Evolutionary conservation across 768 basidiomycete genomes (phyloP), one percentile per base, ranked within the genome.

Genomic region (Boletus sp.): DNA sequence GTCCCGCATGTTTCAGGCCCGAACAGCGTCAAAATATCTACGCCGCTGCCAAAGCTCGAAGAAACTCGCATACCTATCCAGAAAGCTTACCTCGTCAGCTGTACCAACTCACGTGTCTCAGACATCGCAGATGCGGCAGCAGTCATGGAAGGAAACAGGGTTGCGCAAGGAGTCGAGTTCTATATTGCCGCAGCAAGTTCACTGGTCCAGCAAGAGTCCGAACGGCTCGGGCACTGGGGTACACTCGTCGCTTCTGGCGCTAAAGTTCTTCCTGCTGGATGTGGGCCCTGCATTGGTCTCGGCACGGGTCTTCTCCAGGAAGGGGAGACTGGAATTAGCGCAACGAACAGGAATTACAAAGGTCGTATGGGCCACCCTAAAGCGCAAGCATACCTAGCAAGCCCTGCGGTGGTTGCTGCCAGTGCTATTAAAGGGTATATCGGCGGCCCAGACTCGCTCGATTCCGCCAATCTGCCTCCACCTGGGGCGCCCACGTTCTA

Each of bases 311-410:
- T 98, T 50, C 75, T 99, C 34, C 88, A 98, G 69, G 95, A 98
- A 59, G 97, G 96, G 2, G 82, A 99, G 71, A 88, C 87, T 1
- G 96, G 97, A 1, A 98, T 99, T 67, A 96, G 93, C 59, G 97
- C 97, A 5, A 98, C 96, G 7, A 99, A 99, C 73, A 79, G 97
- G 72, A 99, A 99, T 67, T 99, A 98, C 76, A 98, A 99, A 76
- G 97, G 97, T 4, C 82, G 97, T 5, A 99, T 99, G 97, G 97
- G 97, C 0, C 84, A 88, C 59, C 96, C 97, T 0, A 90, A 92
- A 48, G 96, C 97, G 0, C 83, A 88, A 61, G 96, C 97, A 1
- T 98, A 98, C 74, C 83, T 99, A 39, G 94, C 93, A 5, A 94
- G 92, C 59, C 97, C 97, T 1, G 94, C 93, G 4, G 96, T 98